phyloP scores from a whole-genome alignment of 495 filamentous ascomycete genomes.

The Astrocystis sublimbata region DNA sequence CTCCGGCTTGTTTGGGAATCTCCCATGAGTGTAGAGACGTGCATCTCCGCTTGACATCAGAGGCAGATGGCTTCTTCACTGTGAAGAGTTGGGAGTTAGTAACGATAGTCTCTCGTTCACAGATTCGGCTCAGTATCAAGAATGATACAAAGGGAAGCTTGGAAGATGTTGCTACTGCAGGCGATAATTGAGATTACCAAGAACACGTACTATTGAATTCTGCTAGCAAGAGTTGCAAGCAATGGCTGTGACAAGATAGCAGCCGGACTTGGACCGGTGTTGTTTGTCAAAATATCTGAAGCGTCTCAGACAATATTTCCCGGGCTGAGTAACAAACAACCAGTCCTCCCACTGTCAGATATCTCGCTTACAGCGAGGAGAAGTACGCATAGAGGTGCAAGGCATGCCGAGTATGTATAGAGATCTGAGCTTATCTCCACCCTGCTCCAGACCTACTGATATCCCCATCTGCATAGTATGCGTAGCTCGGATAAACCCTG shows the following conservation, averaged over 20 bases:
- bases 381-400: background rate
- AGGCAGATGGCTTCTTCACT: slow-evolving; percentile 21
- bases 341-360: background rate
- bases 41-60: slow-evolving; percentile 36
- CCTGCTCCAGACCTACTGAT: background rate
- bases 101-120: background rate
- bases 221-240: background rate
- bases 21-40: slow-evolving; percentile 48
- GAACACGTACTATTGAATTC: background rate
- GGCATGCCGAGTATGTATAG: slow-evolving; percentile 6
- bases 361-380: background rate
- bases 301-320: background rate
- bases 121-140: background rate
- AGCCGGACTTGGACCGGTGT: background rate
- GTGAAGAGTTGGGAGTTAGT: background rate
- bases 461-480: background rate
- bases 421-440: slow-evolving; percentile 4
- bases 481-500: background rate
- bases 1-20: slow-evolving; percentile 50
- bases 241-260: background rate
- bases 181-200: background rate
- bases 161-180: background rate
- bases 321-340: too few relatives aligned
- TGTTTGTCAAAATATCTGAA: background rate
- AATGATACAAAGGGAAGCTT: background rate